Conservation (phyloP, 305 asterid species). For the Vinca major region DNA sequence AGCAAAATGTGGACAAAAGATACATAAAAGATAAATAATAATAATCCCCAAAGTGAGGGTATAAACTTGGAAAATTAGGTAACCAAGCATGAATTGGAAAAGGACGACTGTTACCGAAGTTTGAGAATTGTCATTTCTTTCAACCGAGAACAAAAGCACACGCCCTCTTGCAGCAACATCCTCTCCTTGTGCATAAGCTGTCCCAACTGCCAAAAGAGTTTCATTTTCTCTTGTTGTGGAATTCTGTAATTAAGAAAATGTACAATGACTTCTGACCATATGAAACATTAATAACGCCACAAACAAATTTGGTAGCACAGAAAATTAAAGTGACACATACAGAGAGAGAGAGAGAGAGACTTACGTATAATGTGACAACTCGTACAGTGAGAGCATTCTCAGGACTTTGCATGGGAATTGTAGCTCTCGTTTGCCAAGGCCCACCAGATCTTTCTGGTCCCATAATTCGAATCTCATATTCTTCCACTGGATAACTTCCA, state of each 20-base stretch:
- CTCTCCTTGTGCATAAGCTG: conserved; percentile 98
- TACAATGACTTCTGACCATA: conserved; percentile 9
- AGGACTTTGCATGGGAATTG: conserved; percentile 87
- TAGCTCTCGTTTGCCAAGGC: conserved; percentile 81
- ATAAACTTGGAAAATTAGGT: not conserved
- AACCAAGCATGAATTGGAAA: not conserved
- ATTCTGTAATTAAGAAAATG: conserved; percentile 42
- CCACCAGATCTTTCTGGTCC: conserved; percentile 82
- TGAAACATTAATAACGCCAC: conserved; percentile 8
- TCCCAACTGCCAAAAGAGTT: conserved; percentile 89
- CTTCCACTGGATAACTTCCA: conserved; percentile 85
- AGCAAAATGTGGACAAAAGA: not conserved
- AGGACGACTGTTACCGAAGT: conserved; percentile 39
- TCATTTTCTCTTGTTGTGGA: conserved; percentile 69
- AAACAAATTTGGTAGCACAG: conserved; percentile 8
- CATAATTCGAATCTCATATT: conserved; percentile 86
- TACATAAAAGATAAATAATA: not conserved
- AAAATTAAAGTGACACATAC: conserved; percentile 7
- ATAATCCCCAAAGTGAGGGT: not conserved
- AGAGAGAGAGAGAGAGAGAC: conserved; percentile 28
- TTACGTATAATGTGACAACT: conserved; percentile 77
- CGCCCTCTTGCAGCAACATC: conserved; percentile 99
- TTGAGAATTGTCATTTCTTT: conserved; percentile 56
- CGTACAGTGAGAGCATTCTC: conserved; percentile 93
- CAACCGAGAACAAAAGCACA: conserved; percentile 68